Conservation (phyloP, 805 yeast genomes). For the Candida vaughaniae region DNA sequence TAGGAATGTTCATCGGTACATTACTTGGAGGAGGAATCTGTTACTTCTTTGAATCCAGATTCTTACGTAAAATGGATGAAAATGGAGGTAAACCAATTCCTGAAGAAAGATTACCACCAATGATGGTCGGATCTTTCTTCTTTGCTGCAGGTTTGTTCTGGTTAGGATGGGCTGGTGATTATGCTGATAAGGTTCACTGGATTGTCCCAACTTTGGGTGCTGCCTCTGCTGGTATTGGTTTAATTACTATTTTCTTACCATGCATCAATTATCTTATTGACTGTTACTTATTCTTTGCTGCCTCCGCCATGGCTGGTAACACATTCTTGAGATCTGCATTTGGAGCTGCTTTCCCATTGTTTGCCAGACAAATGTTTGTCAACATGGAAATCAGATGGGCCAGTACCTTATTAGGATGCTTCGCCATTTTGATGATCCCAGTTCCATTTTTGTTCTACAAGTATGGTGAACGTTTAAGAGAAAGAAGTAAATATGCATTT, state of each 20-base stretch:
- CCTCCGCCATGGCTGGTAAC: constrained; percentile 65
- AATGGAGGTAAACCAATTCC: constrained; percentile 65
- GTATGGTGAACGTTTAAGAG: constrained; percentile 43
- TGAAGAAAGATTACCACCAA: constrained; percentile 76
- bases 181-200: constrained; percentile 73
- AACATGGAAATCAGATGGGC: constrained; percentile 56
- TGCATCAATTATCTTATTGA: constrained; percentile 61
- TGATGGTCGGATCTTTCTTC: constrained; percentile 67
- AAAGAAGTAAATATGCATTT: constrained; percentile 14
- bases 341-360: constrained; percentile 63
- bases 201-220: constrained; percentile 58
- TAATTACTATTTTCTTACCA: constrained; percentile 57
- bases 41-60: constrained; percentile 55
- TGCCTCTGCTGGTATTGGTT: constrained; percentile 41
- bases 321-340: constrained; percentile 57
- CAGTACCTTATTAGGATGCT: constrained; percentile 50
- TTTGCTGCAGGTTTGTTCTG: constrained; percentile 82
- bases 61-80: constrained; percentile 43
- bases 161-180: constrained; percentile 88
- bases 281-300: constrained; percentile 56
- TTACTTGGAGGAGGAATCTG: constrained; percentile 54
- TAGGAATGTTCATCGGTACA: constrained; percentile 72
- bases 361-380: constrained; percentile 52
- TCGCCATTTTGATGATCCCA: constrained; percentile 52
- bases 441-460: constrained; percentile 54